Evolutionary conservation across 2,329 filamentous ascomycete genomes (phyloP).

Genomic region (Saccharata proteae): DNA sequence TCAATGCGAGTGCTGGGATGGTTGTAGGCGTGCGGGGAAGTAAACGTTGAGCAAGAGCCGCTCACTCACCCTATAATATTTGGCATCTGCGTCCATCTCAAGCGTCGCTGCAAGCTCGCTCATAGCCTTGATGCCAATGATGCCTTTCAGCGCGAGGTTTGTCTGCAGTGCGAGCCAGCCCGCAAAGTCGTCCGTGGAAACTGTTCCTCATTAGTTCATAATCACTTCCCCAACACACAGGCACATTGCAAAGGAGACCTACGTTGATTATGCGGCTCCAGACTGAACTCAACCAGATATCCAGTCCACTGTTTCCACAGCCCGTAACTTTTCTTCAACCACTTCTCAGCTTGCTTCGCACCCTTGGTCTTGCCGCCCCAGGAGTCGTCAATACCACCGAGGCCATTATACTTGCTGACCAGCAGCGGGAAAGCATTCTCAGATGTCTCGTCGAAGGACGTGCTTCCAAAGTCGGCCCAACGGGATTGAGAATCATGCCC

Average conservation of each 20-base stretch:
- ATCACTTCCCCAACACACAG: too few relatives aligned
- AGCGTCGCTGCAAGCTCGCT: constrained; percentile 53
- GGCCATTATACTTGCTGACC: constrained; percentile 37
- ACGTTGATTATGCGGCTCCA: constrained; percentile 63
- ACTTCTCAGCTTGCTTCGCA: constrained; percentile 45
- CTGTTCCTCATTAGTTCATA: constrained; percentile 19
- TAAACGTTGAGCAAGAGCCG: too few relatives aligned
- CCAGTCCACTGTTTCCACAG: constrained; percentile 68
- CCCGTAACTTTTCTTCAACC: constrained; percentile 57
- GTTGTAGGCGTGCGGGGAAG: too few relatives aligned
- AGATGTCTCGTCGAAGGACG: constrained; percentile 12
- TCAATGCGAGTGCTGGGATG: too few relatives aligned
- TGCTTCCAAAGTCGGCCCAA: constrained; percentile 38
- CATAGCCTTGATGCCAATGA: constrained; percentile 72
- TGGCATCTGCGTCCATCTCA: constrained; percentile 43
- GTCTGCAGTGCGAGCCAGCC: constrained; percentile 68
- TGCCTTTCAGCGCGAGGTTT: constrained; percentile 73
- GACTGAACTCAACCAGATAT: constrained; percentile 62
- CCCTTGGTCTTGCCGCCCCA: constrained; percentile 47
- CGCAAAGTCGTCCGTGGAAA: constrained; percentile 77
- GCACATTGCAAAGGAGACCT: constrained; percentile 15
- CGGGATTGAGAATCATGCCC: constrained; percentile 44
- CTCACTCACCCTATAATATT: constrained; percentile 44
- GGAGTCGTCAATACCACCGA: constrained; percentile 47
- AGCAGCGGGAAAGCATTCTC: constrained; percentile 37